Evolutionary conservation across 2,329 filamentous ascomycete species (phyloP).

Genomic region (Penicillium fuscoglaucum): DNA sequence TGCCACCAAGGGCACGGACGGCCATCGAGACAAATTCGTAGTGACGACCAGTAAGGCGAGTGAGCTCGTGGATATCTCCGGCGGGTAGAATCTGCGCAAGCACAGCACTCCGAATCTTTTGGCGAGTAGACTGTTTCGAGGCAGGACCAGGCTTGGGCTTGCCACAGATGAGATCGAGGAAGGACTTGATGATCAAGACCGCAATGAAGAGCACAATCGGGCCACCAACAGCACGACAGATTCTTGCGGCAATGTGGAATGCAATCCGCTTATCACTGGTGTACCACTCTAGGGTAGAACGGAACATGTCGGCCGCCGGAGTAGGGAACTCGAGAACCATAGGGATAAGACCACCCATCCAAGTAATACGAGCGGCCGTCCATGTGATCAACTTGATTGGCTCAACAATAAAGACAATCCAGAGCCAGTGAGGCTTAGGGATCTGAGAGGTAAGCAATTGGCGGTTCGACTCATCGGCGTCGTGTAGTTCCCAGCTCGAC

Average conservation of each 20-base stretch:
- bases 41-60: slow-evolving; percentile 55
- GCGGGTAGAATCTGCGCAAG: slow-evolving; percentile 43
- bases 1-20: slow-evolving; percentile 52
- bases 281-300: slow-evolving; percentile 19
- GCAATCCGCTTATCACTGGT: slow-evolving; percentile 19
- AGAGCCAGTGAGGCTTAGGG: slow-evolving; percentile 49
- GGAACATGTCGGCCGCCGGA: slow-evolving; percentile 16
- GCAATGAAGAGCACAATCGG: slow-evolving; percentile 18
- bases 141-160: slow-evolving; percentile 21
- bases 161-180: slow-evolving; percentile 20
- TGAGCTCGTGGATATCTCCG: slow-evolving; percentile 50
- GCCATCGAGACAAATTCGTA: slow-evolving; percentile 57
- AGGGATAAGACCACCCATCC: slow-evolving; percentile 36
- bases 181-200: slow-evolving; percentile 12
- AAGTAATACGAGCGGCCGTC: slow-evolving; percentile 49
- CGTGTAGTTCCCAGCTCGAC: slow-evolving; percentile 55
- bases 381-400: slow-evolving; percentile 46
- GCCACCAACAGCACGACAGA: slow-evolving; percentile 21
- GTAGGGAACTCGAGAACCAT: slow-evolving; percentile 19
- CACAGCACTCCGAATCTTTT: slow-evolving; percentile 22
- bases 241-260: slow-evolving; percentile 19
- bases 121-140: slow-evolving; percentile 14
- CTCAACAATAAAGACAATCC: slow-evolving; percentile 45
- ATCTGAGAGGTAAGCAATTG: slow-evolving; percentile 43
- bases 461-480: slow-evolving; percentile 51